Base-by-base conservation (phyloP, 225 moss, liverwort and hornwort species). In the Pseudoscleropodium purum region DNA sequence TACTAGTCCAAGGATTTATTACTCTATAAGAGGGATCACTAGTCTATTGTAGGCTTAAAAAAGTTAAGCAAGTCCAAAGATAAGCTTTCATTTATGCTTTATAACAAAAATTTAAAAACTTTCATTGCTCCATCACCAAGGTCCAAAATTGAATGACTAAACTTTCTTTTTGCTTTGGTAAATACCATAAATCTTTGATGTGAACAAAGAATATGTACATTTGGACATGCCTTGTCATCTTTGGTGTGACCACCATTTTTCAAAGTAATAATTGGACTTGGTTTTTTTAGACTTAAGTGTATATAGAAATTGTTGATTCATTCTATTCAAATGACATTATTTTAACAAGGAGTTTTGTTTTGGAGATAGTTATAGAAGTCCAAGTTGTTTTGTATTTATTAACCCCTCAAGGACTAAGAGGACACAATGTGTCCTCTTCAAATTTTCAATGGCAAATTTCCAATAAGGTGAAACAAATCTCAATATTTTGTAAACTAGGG, bases 181-280 rank as follows among this genome's bases (percentile, higher is more conserved):
- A 6, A 47, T 75, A 47, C 18, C 6, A 11, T 16, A 18, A 47
- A 45, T 30, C 16, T 17, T 43, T 43, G 2, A 73, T 0, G 2
- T 0, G 0, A 2, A 29, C 5, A 43, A 39, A 9, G 26, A 27
- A 43, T 10, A 45, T 17, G 37, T 0, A 11, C 29, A 74, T 45
- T 45, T 45, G 9, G 10, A 15, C 5, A 4, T 43, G 29, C 30
- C 6, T 74, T 74, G 10, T 41, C 31, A 75, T 30, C 75, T 47
- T 47, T 6, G 3, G 31, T 61, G 2, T 2, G 1, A 75, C 2
- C 4, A 18, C 6, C 30, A 75, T 18, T 47, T 75, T 30, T 17
- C 10, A 74, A 74, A 74, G 45, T 74, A 10, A 45, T 74, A 45
- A 45, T 74, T 45, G 11, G 4, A 30, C 6, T 30, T 15, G 10